phyloP scores from a whole-genome alignment of 192 early-diverging fungal species.

The Coemansia sp. region DNA sequence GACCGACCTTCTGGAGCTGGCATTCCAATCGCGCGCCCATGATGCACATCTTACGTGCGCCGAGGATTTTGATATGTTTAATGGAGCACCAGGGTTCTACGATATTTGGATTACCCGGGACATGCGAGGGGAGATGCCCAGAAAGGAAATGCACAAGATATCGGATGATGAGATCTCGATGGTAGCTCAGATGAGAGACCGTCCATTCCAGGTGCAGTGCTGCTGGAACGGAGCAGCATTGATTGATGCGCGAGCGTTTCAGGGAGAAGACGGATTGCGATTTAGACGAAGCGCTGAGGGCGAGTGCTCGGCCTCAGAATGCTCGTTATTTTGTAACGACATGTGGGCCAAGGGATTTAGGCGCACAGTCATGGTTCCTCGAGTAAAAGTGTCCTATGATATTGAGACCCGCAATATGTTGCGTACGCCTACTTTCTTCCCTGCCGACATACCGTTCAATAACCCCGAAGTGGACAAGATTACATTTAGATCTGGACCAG shows the following conservation, averaged over 20 bases:
- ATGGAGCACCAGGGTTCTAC: constrained; percentile 42
- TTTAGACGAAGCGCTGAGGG: constrained; percentile 7
- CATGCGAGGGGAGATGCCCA: constrained; percentile 39
- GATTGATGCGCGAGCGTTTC: too few species aligned
- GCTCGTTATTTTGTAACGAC: constrained; percentile 57
- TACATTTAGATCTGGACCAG: constrained; percentile 15
- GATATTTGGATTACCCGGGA: constrained; percentile 58
- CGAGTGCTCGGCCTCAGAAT: constrained; percentile 59
- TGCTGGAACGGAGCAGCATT: too few species aligned
- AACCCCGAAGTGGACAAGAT: constrained; percentile 1
- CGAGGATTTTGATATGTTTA: constrained; percentile 41
- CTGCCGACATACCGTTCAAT: constrained; percentile 23
- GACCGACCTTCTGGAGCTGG: constrained; percentile 53
- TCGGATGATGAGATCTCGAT: constrained; percentile 28
- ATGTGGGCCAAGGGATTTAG: constrained; percentile 35
- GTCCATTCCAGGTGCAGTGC: too few species aligned
- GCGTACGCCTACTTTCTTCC: constrained; percentile 16
- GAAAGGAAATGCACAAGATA: constrained; percentile 27
- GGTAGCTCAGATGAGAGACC: too few species aligned
- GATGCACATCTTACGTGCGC: constrained; percentile 54
- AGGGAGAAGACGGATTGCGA: constrained; percentile 1
- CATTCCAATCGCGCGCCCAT: constrained; percentile 50
- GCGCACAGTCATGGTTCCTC: constrained; percentile 45
- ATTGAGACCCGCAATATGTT: constrained; percentile 28
- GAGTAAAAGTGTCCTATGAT: constrained; percentile 52